Evolutionary conservation across 306 rosid genomes (phyloP), one percentile per base, ranked within the genome.

Genomic region (Erythrophleum fordii): DNA sequence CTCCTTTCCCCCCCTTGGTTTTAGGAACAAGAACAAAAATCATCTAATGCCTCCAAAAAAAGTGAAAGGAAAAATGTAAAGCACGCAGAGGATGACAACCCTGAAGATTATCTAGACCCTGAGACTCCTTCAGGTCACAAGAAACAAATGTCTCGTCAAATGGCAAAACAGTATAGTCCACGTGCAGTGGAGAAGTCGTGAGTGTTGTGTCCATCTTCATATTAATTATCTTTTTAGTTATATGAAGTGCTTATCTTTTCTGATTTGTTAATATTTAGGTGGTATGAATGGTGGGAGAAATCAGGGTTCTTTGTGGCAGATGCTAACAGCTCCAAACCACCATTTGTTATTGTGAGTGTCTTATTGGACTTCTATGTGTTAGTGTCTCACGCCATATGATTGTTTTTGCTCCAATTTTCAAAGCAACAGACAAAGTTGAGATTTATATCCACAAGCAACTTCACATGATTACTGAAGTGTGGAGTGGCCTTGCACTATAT

Each of bases 201-300:
- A 77, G 99, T 87, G 53, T 49, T 69, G 22, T 39, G 58, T 55
- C 69, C 74, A 29, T 74, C 17, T 35, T 67, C 28, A 23, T 73
- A 51, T 39, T 82, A 25, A 2, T 80, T 74, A 34, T 42, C 12
- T 26, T 49, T 80, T 78, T 17, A 29, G 71, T 13, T 48, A n/a
- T 69, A 9, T 45, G 16, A 55, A n/a, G n/a, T n/a, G n/a, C 67
- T 44, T 75, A 49, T 76, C 26, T 80, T 72, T 80, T 61, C 16
- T 78, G 28, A 73, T 83, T 75, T 88, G 77, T 28, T 80, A 29
- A n/a, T 11, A 75, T 73, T 51, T 80, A 95, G 99, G 94, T 95
- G 99, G 99, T 95, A 95, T 64, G 86, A 78, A 22, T 93, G 97
- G 98, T 95, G 98, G 99, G 99, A 95, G 91, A 82, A 95, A 52